Evolutionary conservation across 176 grass and related monocot genomes (phyloP), one percentile per base, ranked within the genome.

Genomic region (Zizania latifolia): DNA sequence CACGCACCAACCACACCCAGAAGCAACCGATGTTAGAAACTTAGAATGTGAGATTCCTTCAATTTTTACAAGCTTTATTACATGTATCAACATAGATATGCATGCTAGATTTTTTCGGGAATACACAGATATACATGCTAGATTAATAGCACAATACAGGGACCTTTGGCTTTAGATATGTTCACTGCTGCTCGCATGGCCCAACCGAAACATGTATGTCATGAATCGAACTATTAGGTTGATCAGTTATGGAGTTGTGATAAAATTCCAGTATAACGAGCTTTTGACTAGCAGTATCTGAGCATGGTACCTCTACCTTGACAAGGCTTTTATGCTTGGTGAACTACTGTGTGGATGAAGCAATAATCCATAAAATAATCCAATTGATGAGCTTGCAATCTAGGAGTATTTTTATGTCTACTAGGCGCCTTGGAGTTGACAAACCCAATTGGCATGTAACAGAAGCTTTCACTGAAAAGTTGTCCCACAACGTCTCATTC

Each of bases 341-440:
- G 17, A 59, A 30, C 8, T 71, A 46, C 37, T 64, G 22, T 56
- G 85, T 87, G 58, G 9, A 78, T 66, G 72, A 78, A 87, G 79
- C 79, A 78, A n/a, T 79, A 57, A 41, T 63, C n/a, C 69, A 82
- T 78, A 72, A 71, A 58, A 68, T 8, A 85, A 60, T 75, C 3
- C 26, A 80, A 60, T 77, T 12, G 38, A 65, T 65, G 58, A 82
- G 72, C 65, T 87, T 44, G 72, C 58, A 71, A 65, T 82, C 29
- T 71, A 58, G 65, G 72, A 58, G 1, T 35, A 71, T 60, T 62
- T 66, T 80, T 57, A 72, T 33, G 44, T 29, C 65, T 70, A 45
- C 32, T 72, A 66, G 61, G 59, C 58, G 11, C 79, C 64, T 87
- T 82, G 79, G 67, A 87, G 79, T 87, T 87, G 79, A 72, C 73